Conservation (phyloP, 2,329 filamentous ascomycete genomes). For the Exophiala sideris region DNA sequence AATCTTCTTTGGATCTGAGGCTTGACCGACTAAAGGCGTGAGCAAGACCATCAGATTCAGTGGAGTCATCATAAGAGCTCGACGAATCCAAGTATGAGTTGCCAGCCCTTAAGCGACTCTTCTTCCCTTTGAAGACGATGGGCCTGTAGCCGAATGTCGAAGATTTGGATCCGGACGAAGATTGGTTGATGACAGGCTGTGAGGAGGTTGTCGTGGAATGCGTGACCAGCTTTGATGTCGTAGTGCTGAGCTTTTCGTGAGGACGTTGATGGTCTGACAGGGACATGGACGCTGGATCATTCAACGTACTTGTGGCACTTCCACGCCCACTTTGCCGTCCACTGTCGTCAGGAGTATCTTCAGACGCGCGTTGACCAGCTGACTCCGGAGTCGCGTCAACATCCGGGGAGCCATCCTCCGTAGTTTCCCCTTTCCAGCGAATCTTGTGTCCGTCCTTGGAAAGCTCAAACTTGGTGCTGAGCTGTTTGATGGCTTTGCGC, state of each 20-base stretch:
- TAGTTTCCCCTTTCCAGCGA: conserved; percentile 69
- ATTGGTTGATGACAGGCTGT: conserved; percentile 5
- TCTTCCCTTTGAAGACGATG: conserved; percentile 45
- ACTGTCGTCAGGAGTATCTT: conserved; percentile 21
- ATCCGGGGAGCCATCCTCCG: conserved; percentile 63
- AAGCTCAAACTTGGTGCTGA: conserved; percentile 72
- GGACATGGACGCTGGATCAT: conserved; percentile 34
- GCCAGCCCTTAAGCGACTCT: conserved; percentile 39
- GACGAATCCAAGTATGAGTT: conserved; percentile 44
- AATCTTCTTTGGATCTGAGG: conserved; percentile 42
- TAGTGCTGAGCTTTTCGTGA: neutral
- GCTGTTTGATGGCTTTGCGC: conserved; percentile 65
- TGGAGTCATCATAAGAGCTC: conserved; percentile 48
- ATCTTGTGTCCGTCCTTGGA: conserved; percentile 75
- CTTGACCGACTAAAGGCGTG: conserved; percentile 49
- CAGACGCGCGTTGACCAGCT: neutral
- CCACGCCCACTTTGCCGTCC: conserved; percentile 48
- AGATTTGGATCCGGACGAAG: conserved; percentile 14
- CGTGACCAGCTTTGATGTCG: conserved; percentile 3
- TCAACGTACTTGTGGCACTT: conserved; percentile 42
- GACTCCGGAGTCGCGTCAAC: conserved; percentile 38
- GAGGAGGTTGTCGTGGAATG: conserved; percentile 9
- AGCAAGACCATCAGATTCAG: conserved; percentile 46
- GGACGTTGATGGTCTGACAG: conserved; percentile 15
- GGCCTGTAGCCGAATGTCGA: conserved; percentile 40